These are phyloP conservation scores for Rhamnella rubrinervis DNA, from an alignment of 331 rosid species.

Conservation along the genomic window DNA sequence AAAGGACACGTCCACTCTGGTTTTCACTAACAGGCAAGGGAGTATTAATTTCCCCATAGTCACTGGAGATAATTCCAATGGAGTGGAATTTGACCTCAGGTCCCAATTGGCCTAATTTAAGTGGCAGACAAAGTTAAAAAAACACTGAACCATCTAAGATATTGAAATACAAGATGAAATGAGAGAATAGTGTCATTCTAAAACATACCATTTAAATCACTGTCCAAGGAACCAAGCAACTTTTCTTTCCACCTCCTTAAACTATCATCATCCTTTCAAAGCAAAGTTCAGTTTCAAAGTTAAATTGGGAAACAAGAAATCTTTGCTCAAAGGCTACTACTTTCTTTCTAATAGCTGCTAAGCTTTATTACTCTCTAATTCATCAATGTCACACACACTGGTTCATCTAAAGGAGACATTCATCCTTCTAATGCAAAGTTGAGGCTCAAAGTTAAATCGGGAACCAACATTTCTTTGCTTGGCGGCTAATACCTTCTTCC, in stretches of 20 bases:
- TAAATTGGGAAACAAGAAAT: background rate
- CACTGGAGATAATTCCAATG: conserved; percentile 70
- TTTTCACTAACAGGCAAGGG: conserved; percentile 60
- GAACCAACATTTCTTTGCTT: background rate
- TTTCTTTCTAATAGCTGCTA: too few species aligned
- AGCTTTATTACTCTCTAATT: background rate
- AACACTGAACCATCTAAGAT: conserved; percentile 10
- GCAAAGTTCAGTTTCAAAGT: conserved; percentile 22
- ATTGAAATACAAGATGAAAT: background rate
- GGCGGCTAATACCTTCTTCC: too few species aligned
- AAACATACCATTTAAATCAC: conserved; percentile 68
- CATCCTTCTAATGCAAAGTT: conserved; percentile 57
- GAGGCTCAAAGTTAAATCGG: conserved; percentile 12
- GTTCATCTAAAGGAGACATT: conserved; percentile 11
- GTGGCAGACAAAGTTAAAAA: conserved; percentile 16
- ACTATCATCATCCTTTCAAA: conserved; percentile 85
- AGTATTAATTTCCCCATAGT: conserved; percentile 66
- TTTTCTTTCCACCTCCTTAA: conserved; percentile 98
- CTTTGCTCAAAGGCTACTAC: too few species aligned
- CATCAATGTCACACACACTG: conserved; percentile 4
- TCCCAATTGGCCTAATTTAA: conserved; percentile 55
- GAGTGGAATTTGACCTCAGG: conserved; percentile 92
- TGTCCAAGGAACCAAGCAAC: conserved; percentile 87
- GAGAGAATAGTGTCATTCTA: conserved; percentile 1
- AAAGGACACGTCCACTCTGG: conserved; percentile 42